phyloP scores from a whole-genome alignment of 176 grass and related monocot species.

The Aegilops longissima region DNA sequence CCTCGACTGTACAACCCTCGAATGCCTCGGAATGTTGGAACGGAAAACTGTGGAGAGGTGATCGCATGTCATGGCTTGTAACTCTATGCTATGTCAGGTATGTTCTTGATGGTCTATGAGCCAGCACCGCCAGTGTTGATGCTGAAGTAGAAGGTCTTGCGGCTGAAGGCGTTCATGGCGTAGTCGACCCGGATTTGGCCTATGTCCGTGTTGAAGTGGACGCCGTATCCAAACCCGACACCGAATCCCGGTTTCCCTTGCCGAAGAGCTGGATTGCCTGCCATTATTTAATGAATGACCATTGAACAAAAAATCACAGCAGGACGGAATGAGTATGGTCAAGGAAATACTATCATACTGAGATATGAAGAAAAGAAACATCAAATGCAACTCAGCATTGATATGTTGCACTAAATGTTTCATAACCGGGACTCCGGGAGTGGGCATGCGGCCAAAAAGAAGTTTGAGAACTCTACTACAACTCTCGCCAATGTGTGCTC shows the following conservation, averaged over 20 bases:
- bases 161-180: slow-evolving; percentile 76
- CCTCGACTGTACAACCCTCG: slow-evolving; percentile 33
- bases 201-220: slow-evolving; percentile 76
- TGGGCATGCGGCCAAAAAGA: not conserved
- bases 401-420: not conserved
- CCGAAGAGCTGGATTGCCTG: slow-evolving; percentile 88
- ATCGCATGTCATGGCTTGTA: not conserved
- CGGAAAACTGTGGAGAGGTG: not conserved
- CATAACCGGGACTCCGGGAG: not conserved
- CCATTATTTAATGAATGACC: not conserved
- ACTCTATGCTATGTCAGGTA: slow-evolving; percentile 36
- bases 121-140: slow-evolving; percentile 60
- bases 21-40: not conserved
- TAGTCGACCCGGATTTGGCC: slow-evolving; percentile 82
- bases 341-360: not conserved
- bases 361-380: not conserved
- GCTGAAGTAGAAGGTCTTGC: slow-evolving; percentile 91
- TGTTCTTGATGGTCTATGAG: slow-evolving; percentile 33
- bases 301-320: not conserved
- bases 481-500: not conserved
- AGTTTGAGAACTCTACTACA: not conserved
- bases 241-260: slow-evolving; percentile 89
- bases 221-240: slow-evolving; percentile 78
- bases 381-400: not conserved
- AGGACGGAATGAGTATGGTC: not conserved